These are phyloP conservation scores for Jacaranda copaia DNA, from an alignment of 257 asterid genomes.

Conservation along the genomic window DNA sequence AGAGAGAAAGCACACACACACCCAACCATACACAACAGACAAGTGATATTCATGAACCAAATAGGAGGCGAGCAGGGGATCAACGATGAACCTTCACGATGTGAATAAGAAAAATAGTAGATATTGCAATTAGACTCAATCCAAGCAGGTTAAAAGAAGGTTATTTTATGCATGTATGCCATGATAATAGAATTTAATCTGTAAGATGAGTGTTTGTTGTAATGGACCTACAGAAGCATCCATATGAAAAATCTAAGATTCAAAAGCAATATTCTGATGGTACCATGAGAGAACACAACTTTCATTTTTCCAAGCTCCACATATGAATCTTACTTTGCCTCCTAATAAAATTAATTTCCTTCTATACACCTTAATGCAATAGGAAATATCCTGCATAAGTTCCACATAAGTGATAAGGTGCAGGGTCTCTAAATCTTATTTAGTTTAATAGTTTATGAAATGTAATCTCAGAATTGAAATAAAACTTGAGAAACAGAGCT, in stretches of 20 bases:
- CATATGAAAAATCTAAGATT: not conserved
- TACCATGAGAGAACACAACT: constrained; percentile 6
- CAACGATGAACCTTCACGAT: not conserved
- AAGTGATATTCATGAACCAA: not conserved
- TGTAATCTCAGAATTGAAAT: not conserved
- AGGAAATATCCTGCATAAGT: not conserved
- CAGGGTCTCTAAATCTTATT: too few species aligned
- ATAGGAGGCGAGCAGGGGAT: not conserved
- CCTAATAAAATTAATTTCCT: not conserved
- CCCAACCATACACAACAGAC: not conserved
- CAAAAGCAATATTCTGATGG: constrained; percentile 11
- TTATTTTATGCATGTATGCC: not conserved
- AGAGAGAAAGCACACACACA: too few species aligned
- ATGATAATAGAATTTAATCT: not conserved
- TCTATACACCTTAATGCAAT: not conserved
- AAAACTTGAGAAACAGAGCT: not conserved
- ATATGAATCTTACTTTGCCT: constrained; percentile 4
- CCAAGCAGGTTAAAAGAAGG: not conserved
- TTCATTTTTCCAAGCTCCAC: not conserved
- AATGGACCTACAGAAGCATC: constrained; percentile 26
- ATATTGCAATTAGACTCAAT: too few species aligned
- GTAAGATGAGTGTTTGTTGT: constrained; percentile 1
- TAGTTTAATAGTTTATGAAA: too few species aligned
- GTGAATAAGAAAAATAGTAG: constrained; percentile 6
- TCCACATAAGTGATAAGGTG: too few species aligned